A percentile compares a stretch with the other conserved stretches of the same genome.
Evolutionary conservation across 2,329 filamentous ascomycete genomes (phyloP).

Genomic region (Diaporthe sp.): DNA sequence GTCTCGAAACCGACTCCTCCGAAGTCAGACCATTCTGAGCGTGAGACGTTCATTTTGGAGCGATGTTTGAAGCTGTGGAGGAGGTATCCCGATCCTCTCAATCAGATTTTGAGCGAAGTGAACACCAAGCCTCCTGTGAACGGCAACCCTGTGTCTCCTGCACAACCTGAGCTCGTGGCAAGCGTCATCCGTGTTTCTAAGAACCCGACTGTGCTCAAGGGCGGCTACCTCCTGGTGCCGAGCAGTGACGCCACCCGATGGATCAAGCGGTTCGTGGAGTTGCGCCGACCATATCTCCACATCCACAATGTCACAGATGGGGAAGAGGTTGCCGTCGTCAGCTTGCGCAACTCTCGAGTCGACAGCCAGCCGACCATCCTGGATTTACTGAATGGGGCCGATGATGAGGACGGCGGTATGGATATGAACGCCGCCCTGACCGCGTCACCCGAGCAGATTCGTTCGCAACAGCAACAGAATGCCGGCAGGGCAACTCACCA

Average conservation of each 20-base stretch:
- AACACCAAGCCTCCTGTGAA: slow-evolving; percentile 79
- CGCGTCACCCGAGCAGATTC: slow-evolving; percentile 34
- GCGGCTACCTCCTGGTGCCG: slow-evolving; percentile 88
- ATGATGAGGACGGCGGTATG: slow-evolving; percentile 43
- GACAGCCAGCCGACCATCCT: slow-evolving; percentile 93
- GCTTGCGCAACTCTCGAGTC: slow-evolving; percentile 88
- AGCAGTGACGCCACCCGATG: slow-evolving; percentile 86
- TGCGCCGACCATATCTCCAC: slow-evolving; percentile 91
- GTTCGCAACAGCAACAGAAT: slow-evolving; percentile 40
- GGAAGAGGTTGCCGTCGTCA: slow-evolving; percentile 91
- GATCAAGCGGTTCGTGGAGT: slow-evolving; percentile 93
- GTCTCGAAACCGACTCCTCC: slow-evolving; percentile 37
- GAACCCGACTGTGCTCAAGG: slow-evolving; percentile 84
- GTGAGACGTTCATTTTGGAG: slow-evolving; percentile 61
- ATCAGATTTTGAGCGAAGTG: slow-evolving; percentile 67
- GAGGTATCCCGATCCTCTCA: slow-evolving; percentile 68
- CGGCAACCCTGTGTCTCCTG: slow-evolving; percentile 63
- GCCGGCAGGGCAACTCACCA: slow-evolving; percentile 60
- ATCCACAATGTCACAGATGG: slow-evolving; percentile 87
- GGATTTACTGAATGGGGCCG: slow-evolving; percentile 71
- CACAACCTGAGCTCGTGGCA: slow-evolving; percentile 76
- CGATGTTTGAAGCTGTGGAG: slow-evolving; percentile 76
- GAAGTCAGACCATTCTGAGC: slow-evolving; percentile 59
- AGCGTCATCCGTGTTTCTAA: slow-evolving; percentile 84
- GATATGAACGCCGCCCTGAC: slow-evolving; percentile 41